A percentile compares a stretch with the other conserved stretches of the same genome.
phyloP scores from a whole-genome alignment of 805 yeast species.

The Spathaspora gorwiae region DNA sequence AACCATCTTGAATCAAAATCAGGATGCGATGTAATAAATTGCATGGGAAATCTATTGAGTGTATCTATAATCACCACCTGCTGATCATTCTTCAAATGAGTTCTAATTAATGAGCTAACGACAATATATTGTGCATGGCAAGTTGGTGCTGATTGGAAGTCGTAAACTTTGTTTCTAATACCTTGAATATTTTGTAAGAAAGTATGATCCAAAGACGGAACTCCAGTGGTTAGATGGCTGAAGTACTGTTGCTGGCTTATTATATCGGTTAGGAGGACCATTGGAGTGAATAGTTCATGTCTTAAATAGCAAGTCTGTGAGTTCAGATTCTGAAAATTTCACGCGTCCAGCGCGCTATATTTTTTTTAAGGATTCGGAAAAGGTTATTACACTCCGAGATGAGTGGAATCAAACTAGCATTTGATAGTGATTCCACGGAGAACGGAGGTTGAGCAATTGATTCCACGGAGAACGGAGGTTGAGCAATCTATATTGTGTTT shows the following conservation, averaged over 20 bases:
- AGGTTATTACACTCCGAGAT: no score
- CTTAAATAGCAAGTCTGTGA: no score
- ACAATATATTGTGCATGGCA: conserved; percentile 17
- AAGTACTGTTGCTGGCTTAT: conserved; percentile 4
- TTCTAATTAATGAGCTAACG: conserved; percentile 19
- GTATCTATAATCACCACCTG: conserved; percentile 30
- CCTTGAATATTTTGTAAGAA: conserved; percentile 11
- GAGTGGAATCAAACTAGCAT: no score
- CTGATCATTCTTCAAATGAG: conserved; percentile 20
- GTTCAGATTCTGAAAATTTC: no score
- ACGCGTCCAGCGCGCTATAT: no score
- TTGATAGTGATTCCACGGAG: no score
- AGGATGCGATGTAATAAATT: conserved; percentile 16
- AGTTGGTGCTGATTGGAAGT: conserved; percentile 35
- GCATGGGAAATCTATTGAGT: conserved; percentile 26
- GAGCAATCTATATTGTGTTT: no score
- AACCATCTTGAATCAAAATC: conserved; percentile 19
- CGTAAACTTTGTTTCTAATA: conserved; percentile 18
- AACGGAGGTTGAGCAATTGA: no score
- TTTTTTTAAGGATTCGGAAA: no score
- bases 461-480: no score
- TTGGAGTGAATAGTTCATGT: neutral
- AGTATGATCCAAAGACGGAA: conserved; percentile 24
- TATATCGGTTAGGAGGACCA: conserved; percentile 6
- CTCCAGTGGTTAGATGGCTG: conserved; percentile 23